Evolutionary conservation across 768 basidiomycete genomes (phyloP).

Genomic region (Amyloporia xantha): DNA sequence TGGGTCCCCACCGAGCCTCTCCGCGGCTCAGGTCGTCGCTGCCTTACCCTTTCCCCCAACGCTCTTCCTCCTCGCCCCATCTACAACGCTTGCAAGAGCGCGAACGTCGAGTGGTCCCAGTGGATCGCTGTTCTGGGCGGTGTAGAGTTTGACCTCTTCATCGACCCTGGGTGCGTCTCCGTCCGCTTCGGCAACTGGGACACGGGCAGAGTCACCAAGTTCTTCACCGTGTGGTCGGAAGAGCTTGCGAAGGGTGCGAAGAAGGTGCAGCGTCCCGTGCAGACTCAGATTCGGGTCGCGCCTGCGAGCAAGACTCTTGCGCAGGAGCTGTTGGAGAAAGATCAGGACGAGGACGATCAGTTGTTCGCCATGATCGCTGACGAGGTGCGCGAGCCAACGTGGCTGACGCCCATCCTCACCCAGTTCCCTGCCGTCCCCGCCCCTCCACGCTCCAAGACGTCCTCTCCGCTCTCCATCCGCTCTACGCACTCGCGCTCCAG

Average conservation of each 20-base stretch:
- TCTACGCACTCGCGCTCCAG: conserved; percentile 48
- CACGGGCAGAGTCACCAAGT: conserved; percentile 37
- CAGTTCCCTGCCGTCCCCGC: conserved; percentile 44
- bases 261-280: conserved; percentile 12
- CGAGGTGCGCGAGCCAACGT: conserved; percentile 60
- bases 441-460: conserved; percentile 29
- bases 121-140: conserved; percentile 70
- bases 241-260: conserved; percentile 24
- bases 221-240: conserved; percentile 65
- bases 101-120: conserved; percentile 73
- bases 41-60: conserved; percentile 63
- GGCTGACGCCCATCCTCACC: conserved; percentile 58
- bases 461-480: conserved; percentile 30
- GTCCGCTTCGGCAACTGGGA: conserved; percentile 46
- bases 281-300: no score
- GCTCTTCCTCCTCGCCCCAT: conserved; percentile 66
- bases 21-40: conserved; percentile 65
- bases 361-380: conserved; percentile 71
- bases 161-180: conserved; percentile 75
- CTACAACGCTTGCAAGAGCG: conserved; percentile 61
- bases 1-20: conserved; percentile 63
- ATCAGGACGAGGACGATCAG: conserved; percentile 64
- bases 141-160: conserved; percentile 70
- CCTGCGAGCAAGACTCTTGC: conserved; percentile 52
- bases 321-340: conserved; percentile 68